Evolutionary conservation across 352 stramenopile species (phyloP).

Genomic region (Pythium folliculosum): DNA sequence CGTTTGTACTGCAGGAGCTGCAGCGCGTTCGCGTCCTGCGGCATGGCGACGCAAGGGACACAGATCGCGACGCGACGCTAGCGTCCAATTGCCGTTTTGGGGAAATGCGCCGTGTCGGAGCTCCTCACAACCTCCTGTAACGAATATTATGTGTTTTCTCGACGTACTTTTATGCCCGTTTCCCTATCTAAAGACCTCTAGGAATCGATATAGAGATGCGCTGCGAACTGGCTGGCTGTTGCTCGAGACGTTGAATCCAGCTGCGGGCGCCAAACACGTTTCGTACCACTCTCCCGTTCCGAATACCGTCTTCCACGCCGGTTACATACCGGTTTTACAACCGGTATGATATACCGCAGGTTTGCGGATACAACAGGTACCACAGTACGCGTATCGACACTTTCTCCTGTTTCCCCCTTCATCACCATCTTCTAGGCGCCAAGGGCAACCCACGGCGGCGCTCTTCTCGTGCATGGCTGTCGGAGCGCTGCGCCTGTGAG

Average conservation of each 20-base stretch:
- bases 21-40: slow-evolving; percentile 17
- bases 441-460: not conserved
- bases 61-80: not conserved
- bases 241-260: not conserved
- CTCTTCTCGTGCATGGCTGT: not conserved
- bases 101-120: not conserved
- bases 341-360: slow-evolving; percentile 2
- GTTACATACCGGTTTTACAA: not conserved
- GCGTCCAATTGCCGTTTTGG: not conserved
- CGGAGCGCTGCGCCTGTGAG: not conserved
- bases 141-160: not conserved
- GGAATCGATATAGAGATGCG: not conserved
- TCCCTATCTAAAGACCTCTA: not conserved
- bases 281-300: not conserved
- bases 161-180: not conserved
- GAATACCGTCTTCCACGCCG: not conserved
- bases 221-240: not conserved
- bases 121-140: slow-evolving; percentile 2
- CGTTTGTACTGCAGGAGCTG: slow-evolving; percentile 27
- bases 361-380: not conserved
- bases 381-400: slow-evolving; percentile 2
- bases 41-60: slow-evolving; percentile 2
- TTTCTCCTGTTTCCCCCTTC: slow-evolving; percentile 2
- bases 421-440: not conserved
- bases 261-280: not conserved